Conservation (phyloP, 2,329 filamentous ascomycete genomes). For the Aspergillus ochraceus region DNA sequence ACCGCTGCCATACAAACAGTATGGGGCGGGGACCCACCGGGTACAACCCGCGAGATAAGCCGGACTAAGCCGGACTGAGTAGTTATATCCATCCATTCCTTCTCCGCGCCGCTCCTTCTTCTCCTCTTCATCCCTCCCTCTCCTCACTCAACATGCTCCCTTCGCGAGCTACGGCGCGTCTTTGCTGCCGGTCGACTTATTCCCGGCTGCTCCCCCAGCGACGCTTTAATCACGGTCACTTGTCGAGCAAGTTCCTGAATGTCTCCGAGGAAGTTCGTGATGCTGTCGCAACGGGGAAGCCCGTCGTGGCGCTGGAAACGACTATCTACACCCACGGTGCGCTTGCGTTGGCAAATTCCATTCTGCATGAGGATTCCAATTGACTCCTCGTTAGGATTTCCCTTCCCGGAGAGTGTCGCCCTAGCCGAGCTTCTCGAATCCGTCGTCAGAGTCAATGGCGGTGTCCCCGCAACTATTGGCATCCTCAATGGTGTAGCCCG, state of each 20-base stretch:
- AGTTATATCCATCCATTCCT: constrained; percentile 17
- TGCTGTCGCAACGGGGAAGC: constrained; percentile 71
- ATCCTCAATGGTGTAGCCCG: constrained; percentile 79
- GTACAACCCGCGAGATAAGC: neutral
- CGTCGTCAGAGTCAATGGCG: constrained; percentile 77
- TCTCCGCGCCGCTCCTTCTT: constrained; percentile 11
- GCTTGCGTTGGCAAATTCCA: neutral
- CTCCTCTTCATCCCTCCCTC: constrained; percentile 5
- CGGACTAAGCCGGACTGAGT: neutral
- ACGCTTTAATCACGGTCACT: constrained; percentile 28
- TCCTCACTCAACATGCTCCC: constrained; percentile 16
- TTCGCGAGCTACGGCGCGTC: constrained; percentile 23
- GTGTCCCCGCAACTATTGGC: constrained; percentile 85
- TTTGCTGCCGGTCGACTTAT: constrained; percentile 15
- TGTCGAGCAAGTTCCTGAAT: constrained; percentile 56
- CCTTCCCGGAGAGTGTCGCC: constrained; percentile 70
- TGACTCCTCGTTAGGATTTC: constrained; percentile 55
- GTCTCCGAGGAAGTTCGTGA: constrained; percentile 81
- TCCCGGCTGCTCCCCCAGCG: constrained; percentile 14
- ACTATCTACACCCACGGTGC: constrained; percentile 95
- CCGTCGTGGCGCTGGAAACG: constrained; percentile 89
- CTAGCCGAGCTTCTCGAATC: constrained; percentile 79
- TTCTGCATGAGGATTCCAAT: neutral
- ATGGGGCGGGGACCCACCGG: neutral
- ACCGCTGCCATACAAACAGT: neutral